Percentiles rank a stretch among this genome's conserved stretches.
Evolutionary conservation across 495 filamentous ascomycete genomes (phyloP).

Genomic region (Chlorociboria aeruginascens): DNA sequence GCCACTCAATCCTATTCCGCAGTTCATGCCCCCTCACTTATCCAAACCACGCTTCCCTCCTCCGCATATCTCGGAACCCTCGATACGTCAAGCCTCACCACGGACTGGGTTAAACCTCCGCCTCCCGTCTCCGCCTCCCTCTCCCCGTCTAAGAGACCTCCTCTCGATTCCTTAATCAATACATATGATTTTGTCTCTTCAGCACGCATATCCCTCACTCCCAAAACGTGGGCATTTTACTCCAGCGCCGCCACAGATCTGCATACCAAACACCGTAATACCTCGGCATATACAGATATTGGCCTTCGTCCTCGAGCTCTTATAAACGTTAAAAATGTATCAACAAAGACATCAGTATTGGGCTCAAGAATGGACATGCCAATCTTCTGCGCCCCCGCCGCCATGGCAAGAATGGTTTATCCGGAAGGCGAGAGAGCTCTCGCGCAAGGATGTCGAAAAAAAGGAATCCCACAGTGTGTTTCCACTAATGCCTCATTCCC

Average conservation of each 20-base stretch:
- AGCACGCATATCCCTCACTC: constrained; percentile 45
- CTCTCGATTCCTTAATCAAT: constrained; percentile 57
- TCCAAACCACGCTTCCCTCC: constrained; percentile 39
- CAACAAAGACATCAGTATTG: constrained; percentile 48
- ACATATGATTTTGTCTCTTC: constrained; percentile 61
- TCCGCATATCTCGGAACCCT: constrained; percentile 47
- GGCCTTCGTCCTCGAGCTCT: constrained; percentile 64
- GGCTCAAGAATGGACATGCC: constrained; percentile 46
- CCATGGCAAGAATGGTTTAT: constrained; percentile 62
- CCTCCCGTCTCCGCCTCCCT: constrained; percentile 6
- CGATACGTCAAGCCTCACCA: constrained; percentile 24
- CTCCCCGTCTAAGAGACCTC: constrained; percentile 36
- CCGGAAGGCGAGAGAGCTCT: constrained; percentile 62
- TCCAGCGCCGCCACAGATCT: constrained; percentile 72
- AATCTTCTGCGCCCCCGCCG: constrained; percentile 62
- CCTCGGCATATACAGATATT: constrained; percentile 48
- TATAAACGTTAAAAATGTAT: constrained; percentile 48
- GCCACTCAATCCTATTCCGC: constrained; percentile 57
- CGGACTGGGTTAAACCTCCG: constrained; percentile 14
- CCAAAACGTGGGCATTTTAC: constrained; percentile 77
- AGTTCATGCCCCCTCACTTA: constrained; percentile 52
- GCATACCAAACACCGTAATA: constrained; percentile 43
- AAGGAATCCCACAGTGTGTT: constrained; percentile 39
- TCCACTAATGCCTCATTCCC: constrained; percentile 63
- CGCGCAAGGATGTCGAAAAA: constrained; percentile 43